Evolutionary conservation across 768 basidiomycete genomes (phyloP), one percentile per base, ranked within the genome.

Genomic region (Suillus decipiens): DNA sequence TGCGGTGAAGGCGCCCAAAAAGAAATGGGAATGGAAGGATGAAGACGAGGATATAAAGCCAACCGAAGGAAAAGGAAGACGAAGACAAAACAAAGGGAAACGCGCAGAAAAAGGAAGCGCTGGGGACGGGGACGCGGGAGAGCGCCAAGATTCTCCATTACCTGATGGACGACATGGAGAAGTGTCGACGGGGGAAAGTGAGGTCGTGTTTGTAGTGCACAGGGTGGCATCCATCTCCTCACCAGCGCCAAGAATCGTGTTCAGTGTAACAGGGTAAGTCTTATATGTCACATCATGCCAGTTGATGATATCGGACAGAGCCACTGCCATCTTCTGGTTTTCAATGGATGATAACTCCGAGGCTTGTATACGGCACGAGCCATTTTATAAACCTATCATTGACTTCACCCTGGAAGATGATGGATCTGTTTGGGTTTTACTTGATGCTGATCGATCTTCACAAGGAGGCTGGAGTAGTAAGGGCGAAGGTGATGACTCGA

Each of bases 221-320:
- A 83, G 79, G 64, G 86, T 94, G 54, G 77, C 73, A 33, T 84
- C 86, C 6, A 68, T 84, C 8, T 63, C 78, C 8, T 73, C 78
- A 3, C 74, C 9, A 72, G 69, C 5, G 74, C 76, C 14, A 73
- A 71, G 5, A 75, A 66, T 92, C 15, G 64, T 93, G 6, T 94
- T 93, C 71, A 88, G 80, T 63, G 89, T 81, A 6, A 80, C 91
- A 60, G 92, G 93, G 93, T 94, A 68, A 53, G 87, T 76, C 12
- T 31, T 37, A 22, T 50, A 37, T 39, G 9, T 15, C 48, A 10
- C 22, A 36, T 24, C n/a, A 45, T 55, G 17, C 60, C 8, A 60
- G 15, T 34, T 50, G 19, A 34, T 60, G 5, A 24, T 39, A 36
- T 61, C 61, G 31, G 63, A 39, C 70, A 93, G 92, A 22, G 84